These are phyloP conservation scores for Leishmania martiniquensis DNA, from an alignment of 208 protist species.

Conservation along the genomic window DNA sequence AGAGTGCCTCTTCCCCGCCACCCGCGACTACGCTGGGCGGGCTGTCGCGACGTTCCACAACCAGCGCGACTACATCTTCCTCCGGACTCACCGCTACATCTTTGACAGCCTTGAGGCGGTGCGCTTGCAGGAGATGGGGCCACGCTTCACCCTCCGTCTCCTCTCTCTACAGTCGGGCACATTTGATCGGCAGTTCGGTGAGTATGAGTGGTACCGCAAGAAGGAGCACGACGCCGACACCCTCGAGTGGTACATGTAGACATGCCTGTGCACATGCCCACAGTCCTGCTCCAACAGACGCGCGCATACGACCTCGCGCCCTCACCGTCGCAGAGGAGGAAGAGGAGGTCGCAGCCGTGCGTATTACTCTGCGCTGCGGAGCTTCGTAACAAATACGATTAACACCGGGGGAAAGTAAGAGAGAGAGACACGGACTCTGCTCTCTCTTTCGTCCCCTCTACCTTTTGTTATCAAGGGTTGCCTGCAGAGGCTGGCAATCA, in stretches of 20 bases:
- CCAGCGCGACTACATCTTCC: constrained; percentile 95
- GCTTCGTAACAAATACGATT: constrained; percentile 3
- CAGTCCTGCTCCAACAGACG: not conserved
- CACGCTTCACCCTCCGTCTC: constrained; percentile 90
- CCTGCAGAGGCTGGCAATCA: no score
- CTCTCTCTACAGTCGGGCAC: constrained; percentile 91
- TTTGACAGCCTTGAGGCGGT: constrained; percentile 91
- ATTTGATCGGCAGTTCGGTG: constrained; percentile 93
- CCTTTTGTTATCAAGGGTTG: no score
- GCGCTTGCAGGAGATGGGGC: constrained; percentile 93
- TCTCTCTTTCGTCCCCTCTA: no score
- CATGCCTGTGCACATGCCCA: not conserved
- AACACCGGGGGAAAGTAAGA: not conserved
- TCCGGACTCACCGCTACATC: constrained; percentile 93
- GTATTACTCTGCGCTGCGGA: not conserved
- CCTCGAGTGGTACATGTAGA: constrained; percentile 90
- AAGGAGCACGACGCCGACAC: constrained; percentile 92
- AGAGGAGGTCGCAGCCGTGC: not conserved
- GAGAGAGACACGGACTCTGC: not conserved
- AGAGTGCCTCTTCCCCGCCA: constrained; percentile 89
- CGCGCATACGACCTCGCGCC: not conserved
- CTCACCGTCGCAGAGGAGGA: not conserved
- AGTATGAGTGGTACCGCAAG: constrained; percentile 95
- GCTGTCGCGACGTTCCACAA: constrained; percentile 94
- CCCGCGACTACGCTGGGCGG: constrained; percentile 88